Base-by-base conservation (phyloP, 2,329 filamentous ascomycete genomes). In the Colletotrichum gigasporum region DNA sequence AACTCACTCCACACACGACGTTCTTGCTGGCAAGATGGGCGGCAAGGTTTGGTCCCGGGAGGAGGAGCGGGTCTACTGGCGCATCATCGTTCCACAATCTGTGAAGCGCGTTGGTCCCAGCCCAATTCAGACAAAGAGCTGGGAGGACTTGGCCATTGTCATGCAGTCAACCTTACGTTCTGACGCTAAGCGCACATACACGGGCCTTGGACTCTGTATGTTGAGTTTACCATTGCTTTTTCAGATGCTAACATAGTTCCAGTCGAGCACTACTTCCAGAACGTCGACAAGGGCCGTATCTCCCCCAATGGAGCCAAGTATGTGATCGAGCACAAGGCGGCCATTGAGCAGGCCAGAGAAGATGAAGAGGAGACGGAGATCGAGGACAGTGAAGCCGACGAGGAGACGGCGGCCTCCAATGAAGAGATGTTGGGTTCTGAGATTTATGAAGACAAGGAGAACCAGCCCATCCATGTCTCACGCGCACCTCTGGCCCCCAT, bases 51-150 rank as follows among this genome's bases (percentile, higher is more conserved):
- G 85, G 85, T 79, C 81, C 0, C 61, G 61, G 0, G 71, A 77
- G 1, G 85, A 87, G 65, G 85, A 87, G 71, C 58, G 69, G 1
- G 72, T 80, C 66, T 86, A 85, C 69, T 87, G 84, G 85, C 71
- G 72, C 8, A 66, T 68, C 3, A 70, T 79, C 24, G 69, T 83
- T 1, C 74, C 78, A 1, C 69, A 71, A 6, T 82, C 80, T 0
- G 70, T 73, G 2, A 79, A 76, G 54, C 71, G 75, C 3, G 63
- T 65, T 22, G 74, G 71, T 8, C 57, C 64, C 6, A 68, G 74
- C 50, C 57, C 47, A 3, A 71, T 73, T 10, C 44, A 45, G 3
- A 28, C 57, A 1, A 71, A 72, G 51, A 65, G 69, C 26, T 83
- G 81, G 81, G 71, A 73, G 2, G 54, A 74, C 10, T 75, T 80